These are phyloP conservation scores for Fusarium globosum DNA, from an alignment of 2,329 filamentous ascomycete genomes.

Conservation along the genomic window DNA sequence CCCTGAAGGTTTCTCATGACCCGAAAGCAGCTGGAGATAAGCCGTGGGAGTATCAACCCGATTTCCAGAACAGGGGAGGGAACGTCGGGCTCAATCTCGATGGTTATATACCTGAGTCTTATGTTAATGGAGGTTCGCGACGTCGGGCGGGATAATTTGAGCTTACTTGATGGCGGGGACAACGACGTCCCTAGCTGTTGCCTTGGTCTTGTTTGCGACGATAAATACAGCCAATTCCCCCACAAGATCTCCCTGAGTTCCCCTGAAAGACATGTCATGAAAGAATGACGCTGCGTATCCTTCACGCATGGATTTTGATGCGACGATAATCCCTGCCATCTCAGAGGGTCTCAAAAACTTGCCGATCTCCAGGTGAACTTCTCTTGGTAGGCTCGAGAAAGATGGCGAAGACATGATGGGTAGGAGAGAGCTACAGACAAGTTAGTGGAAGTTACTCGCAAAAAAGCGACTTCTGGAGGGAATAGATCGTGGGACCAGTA, in stretches of 20 bases:
- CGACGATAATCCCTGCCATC: too few relatives aligned
- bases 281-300: too few relatives aligned
- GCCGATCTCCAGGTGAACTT: too few relatives aligned
- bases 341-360: too few relatives aligned
- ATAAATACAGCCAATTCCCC: rapidly evolving
- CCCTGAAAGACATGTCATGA: not conserved
- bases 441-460: not conserved
- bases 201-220: not conserved
- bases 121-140: not conserved
- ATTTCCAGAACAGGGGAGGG: rapidly evolving
- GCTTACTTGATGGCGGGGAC: not conserved
- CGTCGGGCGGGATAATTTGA: too few relatives aligned
- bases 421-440: rapidly evolving
- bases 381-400: too few relatives aligned
- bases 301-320: too few relatives aligned
- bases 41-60: not conserved
- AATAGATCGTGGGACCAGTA: too few relatives aligned
- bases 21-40: not conserved
- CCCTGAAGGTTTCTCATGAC: not conserved
- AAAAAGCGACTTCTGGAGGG: not conserved
- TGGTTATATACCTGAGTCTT: not conserved
- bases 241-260: rapidly evolving
- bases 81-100: not conserved
- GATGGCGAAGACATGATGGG: not conserved
- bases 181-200: not conserved